Conservation (phyloP, 441 rosid genomes). For the Syzygium syzygioides region DNA sequence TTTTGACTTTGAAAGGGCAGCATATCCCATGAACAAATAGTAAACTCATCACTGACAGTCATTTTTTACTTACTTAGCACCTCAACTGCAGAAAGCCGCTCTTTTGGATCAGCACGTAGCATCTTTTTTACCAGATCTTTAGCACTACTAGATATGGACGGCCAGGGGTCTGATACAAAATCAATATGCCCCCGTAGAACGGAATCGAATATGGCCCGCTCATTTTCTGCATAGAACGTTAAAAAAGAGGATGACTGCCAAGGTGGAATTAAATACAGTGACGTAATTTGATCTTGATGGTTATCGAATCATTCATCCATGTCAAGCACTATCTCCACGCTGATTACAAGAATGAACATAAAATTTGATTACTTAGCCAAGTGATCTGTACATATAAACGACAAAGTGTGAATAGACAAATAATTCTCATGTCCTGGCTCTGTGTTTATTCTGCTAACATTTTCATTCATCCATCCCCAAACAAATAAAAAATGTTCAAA, state of each 20-base stretch:
- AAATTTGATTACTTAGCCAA: not conserved
- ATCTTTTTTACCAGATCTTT: conserved; percentile 68
- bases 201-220: conserved; percentile 54
- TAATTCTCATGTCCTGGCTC: not conserved
- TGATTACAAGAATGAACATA: not conserved
- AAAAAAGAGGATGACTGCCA: not conserved
- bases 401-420: not conserved
- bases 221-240: conserved; percentile 38
- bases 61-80: conserved; percentile 40
- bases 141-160: conserved; percentile 50
- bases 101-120: conserved; percentile 47
- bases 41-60: not conserved
- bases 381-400: not conserved
- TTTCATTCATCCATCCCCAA: not conserved
- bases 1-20: not conserved
- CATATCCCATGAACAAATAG: not conserved
- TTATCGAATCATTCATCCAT: not conserved
- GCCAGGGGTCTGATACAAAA: conserved; percentile 67
- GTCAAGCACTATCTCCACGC: not conserved
- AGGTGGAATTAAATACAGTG: not conserved
- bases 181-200: conserved; percentile 48
- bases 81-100: conserved; percentile 51
- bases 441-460: not conserved
- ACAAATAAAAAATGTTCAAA: not conserved
- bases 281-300: not conserved